A percentile compares a stretch with the other conserved stretches of the same genome.
Conservation (phyloP, 1,139 yeast genomes). For the Pichia inconspicua region DNA sequence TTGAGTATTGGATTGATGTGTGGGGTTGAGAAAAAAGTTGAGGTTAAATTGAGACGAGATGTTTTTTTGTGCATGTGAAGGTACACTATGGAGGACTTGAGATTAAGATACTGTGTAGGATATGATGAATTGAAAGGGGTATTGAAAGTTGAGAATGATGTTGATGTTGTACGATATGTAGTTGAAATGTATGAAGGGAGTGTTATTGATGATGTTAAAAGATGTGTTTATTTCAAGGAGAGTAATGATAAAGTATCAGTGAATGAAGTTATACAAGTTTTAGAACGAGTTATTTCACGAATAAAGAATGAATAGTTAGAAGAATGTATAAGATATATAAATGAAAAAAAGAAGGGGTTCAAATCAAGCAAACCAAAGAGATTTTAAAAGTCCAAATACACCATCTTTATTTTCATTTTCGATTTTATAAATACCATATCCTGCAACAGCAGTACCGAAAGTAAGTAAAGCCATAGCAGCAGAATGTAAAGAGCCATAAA, state of each 20-base stretch:
- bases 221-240: not conserved
- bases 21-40: not conserved
- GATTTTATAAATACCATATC: constrained; percentile 60
- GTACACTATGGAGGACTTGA: not conserved
- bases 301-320: not conserved
- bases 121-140: not conserved
- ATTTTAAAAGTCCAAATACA: constrained; percentile 35
- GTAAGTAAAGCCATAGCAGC: constrained; percentile 55
- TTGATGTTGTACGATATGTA: not conserved
- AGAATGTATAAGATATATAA: not conserved
- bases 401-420: constrained; percentile 61
- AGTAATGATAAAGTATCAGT: not conserved
- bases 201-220: not conserved
- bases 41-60: not conserved
- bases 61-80: not conserved
- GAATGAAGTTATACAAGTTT: not conserved
- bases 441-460: constrained; percentile 56
- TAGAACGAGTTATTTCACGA: not conserved
- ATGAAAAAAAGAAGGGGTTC: too few species aligned
- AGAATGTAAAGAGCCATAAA: constrained; percentile 58
- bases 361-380: constrained; percentile 33
- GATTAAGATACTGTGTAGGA: not conserved
- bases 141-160: not conserved
- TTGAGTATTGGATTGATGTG: not conserved
- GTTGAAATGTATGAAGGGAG: not conserved